Evolutionary conservation across 1,284 basidiomycete species (phyloP).

Genomic region (Pyrrhoderma noxium): DNA sequence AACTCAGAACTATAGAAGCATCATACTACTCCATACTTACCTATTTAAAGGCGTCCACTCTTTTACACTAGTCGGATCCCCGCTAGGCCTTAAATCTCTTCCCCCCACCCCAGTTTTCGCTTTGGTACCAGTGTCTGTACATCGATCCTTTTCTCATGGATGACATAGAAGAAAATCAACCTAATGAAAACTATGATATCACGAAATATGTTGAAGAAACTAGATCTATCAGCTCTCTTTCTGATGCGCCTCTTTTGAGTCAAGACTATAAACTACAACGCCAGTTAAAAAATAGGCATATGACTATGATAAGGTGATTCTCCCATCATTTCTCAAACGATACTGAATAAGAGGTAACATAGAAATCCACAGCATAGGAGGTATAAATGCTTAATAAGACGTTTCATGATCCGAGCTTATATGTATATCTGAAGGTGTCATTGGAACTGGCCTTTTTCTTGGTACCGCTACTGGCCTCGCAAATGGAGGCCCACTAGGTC

Average conservation of each 20-base stretch:
- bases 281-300: slow-evolving; percentile 59
- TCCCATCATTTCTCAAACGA: background rate
- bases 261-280: slow-evolving; percentile 34
- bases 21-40: too few species aligned
- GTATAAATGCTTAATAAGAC: background rate
- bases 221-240: slow-evolving; percentile 4
- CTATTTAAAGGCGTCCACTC: too few species aligned
- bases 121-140: too few species aligned
- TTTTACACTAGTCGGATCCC: too few species aligned
- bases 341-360: slow-evolving; percentile 6
- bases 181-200: background rate
- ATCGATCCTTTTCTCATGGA: too few species aligned
- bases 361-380: slow-evolving; percentile 15
- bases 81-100: too few species aligned
- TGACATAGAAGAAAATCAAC: too few species aligned
- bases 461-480: slow-evolving; percentile 52
- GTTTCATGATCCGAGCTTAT: background rate
- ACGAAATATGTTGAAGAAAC: background rate
- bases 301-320: slow-evolving; percentile 60
- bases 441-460: slow-evolving; percentile 64
- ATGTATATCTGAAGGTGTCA: slow-evolving; percentile 48
- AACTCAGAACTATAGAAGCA: too few species aligned
- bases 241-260: slow-evolving; percentile 3
- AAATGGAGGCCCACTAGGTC: slow-evolving; percentile 52
- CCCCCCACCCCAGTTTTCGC: too few species aligned